Percentiles rank a stretch among this genome's conserved stretches.
These are phyloP conservation scores for Russula ochroleuca DNA, from an alignment of 768 basidiomycete species.

Conservation along the genomic window DNA sequence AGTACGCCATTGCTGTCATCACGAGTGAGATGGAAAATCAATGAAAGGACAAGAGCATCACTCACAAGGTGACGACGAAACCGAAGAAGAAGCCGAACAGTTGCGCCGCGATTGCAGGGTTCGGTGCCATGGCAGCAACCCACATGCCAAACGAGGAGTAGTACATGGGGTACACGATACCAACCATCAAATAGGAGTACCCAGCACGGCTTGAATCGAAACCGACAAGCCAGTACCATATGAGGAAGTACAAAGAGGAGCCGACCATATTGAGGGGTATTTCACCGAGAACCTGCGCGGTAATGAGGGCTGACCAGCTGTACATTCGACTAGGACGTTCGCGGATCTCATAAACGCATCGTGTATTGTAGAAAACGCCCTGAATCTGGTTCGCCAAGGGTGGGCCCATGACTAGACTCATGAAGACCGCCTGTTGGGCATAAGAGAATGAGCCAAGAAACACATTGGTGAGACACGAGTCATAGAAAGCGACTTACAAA, in stretches of 20 bases:
- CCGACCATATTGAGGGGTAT: slow-evolving; percentile 43
- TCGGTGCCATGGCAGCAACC: slow-evolving; percentile 43
- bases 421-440: slow-evolving; percentile 35
- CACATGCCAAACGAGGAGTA: slow-evolving; percentile 42
- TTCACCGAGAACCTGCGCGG: slow-evolving; percentile 39
- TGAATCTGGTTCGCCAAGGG: slow-evolving; percentile 42
- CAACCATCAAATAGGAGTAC: slow-evolving; percentile 39
- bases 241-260: slow-evolving; percentile 42
- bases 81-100: slow-evolving; percentile 39
- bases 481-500: slow-evolving; percentile 34
- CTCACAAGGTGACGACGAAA: slow-evolving; percentile 44
- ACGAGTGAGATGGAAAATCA: background rate
- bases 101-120: slow-evolving; percentile 40
- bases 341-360: slow-evolving; percentile 40
- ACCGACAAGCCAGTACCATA: slow-evolving; percentile 50
- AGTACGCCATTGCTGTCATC: slow-evolving; percentile 43
- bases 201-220: slow-evolving; percentile 38
- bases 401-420: slow-evolving; percentile 35
- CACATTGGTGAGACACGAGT: background rate
- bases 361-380: slow-evolving; percentile 39
- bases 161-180: slow-evolving; percentile 42
- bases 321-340: slow-evolving; percentile 44
- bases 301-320: slow-evolving; percentile 38
- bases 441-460: background rate
- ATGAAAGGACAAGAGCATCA: background rate